Base-by-base conservation (phyloP, 1,284 basidiomycete genomes). In the Pseudozyma tsukubaensis region DNA sequence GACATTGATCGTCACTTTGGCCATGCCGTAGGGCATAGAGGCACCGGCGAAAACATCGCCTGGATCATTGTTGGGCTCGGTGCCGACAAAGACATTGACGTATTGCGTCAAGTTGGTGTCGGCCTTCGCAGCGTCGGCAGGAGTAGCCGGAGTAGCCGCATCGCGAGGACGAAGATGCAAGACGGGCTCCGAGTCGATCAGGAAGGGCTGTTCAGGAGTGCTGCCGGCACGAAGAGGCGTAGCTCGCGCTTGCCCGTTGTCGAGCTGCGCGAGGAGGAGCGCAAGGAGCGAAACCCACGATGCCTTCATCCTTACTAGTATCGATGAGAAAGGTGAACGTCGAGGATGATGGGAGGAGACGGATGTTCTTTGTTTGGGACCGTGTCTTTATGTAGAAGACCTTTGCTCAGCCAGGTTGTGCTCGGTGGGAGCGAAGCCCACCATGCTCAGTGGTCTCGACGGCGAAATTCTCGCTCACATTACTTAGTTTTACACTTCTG, bases 1-100 rank as follows among this genome's bases (percentile, higher is more conserved):
- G 43, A 80, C 61, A 59, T 77, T 76, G 64, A 79, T 67, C 6
- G 72, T 74, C 36, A 76, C 65, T 48, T 81, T 79, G 51, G 72
- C 80, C 72, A 78, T 74, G 7, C 80, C 79, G 45, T 79, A 82
- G 11, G 79, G 80, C 5, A 76, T 62, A 4, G 79, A 69, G 10
- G 70, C 78, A 32, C 76, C 78, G 10, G 76, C 73, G 51, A 76
- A 77, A 21, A 79, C 72, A 40, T 77, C 73, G 36, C 77, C 74
- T 3, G 72, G 72, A 47, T 70, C 55, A 32, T 19, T 50, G 57
- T 74, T 74, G 43, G 63, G 62, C 37, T 63, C 72, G 9, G 72
- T 74, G 5, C 72, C 72, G 42, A 74, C 72, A 24, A 74, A 74
- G 49, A 70, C 29, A 45, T 70, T 63, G 55, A 74, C 72, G 35